Evolutionary conservation across 495 filamentous ascomycete species (phyloP).

Genomic region (Trichoderma parareesei): DNA sequence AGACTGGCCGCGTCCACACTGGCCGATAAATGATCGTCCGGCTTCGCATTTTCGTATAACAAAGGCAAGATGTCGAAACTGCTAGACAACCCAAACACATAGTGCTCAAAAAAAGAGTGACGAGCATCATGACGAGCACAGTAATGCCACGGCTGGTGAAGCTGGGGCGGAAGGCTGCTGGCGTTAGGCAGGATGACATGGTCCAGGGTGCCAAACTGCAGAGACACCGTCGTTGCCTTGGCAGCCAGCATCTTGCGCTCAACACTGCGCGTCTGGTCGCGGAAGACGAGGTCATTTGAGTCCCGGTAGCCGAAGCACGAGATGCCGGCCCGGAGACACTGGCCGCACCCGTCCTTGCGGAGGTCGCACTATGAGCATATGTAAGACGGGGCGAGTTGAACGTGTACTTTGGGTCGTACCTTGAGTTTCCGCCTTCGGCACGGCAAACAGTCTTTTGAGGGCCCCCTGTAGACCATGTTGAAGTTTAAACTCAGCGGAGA

Average conservation of each 20-base stretch:
- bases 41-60: conserved; percentile 13
- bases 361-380: conserved; percentile 9
- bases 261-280: conserved; percentile 10
- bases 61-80: conserved; percentile 18
- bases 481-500: too few species aligned
- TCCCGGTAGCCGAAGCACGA: conserved; percentile 12
- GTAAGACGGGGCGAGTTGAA: neutral
- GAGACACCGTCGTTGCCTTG: neutral
- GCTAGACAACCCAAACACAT: conserved; percentile 20
- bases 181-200: neutral
- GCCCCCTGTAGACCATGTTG: conserved; percentile 12
- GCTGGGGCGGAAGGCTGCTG: neutral
- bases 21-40: conserved; percentile 9
- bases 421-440: conserved; percentile 12
- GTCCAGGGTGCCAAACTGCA: neutral
- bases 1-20: conserved; percentile 22
- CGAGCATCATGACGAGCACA: conserved; percentile 18
- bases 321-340: conserved; percentile 10
- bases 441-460: conserved; percentile 11
- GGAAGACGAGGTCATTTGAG: conserved; percentile 6
- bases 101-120: conserved; percentile 19
- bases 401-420: neutral
- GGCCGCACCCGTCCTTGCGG: conserved; percentile 8
- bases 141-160: conserved; percentile 5
- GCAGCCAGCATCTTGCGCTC: conserved; percentile 8